phyloP scores from a whole-genome alignment of 2,329 filamentous ascomycete species.

The Aureobasidium sp. region DNA sequence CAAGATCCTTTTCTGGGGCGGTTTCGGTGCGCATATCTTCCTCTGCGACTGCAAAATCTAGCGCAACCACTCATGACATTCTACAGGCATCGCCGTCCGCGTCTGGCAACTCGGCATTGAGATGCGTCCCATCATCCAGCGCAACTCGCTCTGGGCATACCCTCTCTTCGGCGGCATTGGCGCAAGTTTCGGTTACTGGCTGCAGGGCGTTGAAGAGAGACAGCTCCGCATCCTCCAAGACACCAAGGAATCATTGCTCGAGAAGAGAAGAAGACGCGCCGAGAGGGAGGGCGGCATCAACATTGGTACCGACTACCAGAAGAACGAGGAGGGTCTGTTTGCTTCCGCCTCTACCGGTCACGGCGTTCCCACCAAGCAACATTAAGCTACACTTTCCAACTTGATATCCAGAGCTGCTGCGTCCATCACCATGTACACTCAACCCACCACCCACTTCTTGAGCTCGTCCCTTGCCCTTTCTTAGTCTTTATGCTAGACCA shows the following conservation, averaged over 20 bases:
- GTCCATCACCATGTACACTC: background rate
- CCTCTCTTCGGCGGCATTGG: conserved; percentile 80
- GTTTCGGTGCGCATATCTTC: conserved; percentile 61
- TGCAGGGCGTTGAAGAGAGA: conserved; percentile 79
- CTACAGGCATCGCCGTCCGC: conserved; percentile 76
- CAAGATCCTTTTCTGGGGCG: conserved; percentile 72
- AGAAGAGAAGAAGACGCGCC: conserved; percentile 79
- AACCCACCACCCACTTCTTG: background rate
- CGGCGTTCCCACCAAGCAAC: conserved; percentile 5
- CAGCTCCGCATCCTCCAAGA: conserved; percentile 72
- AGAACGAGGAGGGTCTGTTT: conserved; percentile 27
- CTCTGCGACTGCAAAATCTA: background rate
- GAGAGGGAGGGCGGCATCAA: conserved; percentile 48
- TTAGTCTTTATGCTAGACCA: conserved; percentile 1
- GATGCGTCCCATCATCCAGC: conserved; percentile 91
- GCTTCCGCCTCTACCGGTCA: conserved; percentile 15
- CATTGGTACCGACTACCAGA: conserved; percentile 26
- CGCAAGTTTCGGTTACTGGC: conserved; percentile 93
- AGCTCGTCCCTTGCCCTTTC: background rate
- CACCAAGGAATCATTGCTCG: conserved; percentile 71
- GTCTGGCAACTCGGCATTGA: conserved; percentile 98
- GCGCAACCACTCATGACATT: conserved; percentile 18
- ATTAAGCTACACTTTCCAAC: background rate
- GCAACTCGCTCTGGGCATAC: conserved; percentile 80
- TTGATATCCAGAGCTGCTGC: conserved; percentile 8